Conservation (phyloP, 495 filamentous ascomycete species). For the Aspergillus avenaceus region DNA sequence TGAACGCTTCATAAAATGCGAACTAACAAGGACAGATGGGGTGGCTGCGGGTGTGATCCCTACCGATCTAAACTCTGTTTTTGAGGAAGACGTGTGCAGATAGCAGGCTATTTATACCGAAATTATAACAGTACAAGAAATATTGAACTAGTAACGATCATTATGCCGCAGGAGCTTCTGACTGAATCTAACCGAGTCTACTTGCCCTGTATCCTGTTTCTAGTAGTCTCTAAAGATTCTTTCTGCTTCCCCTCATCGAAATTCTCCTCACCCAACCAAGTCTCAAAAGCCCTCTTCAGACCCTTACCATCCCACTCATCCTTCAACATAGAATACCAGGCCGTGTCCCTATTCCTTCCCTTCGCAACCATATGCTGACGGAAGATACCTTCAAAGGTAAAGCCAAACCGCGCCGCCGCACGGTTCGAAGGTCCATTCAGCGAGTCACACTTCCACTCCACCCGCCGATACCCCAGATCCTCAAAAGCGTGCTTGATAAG, state of each 20-base stretch:
- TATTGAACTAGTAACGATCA: no score
- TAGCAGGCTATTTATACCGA: not conserved
- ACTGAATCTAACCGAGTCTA: no score
- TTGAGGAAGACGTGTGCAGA: slow-evolving; percentile 3
- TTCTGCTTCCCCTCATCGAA: slow-evolving; percentile 44
- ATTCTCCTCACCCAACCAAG: slow-evolving; percentile 45
- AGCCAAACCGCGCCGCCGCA: slow-evolving; percentile 51
- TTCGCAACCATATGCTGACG: slow-evolving; percentile 55
- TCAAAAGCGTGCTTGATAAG: slow-evolving; percentile 43
- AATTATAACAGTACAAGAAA: no score
- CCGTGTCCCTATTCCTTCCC: slow-evolving; percentile 51
- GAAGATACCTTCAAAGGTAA: slow-evolving; percentile 50
- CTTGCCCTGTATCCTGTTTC: no score
- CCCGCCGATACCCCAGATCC: slow-evolving; percentile 46
- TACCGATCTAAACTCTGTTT: slow-evolving; percentile 25
- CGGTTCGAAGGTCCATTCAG: slow-evolving; percentile 44
- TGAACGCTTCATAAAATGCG: not conserved
- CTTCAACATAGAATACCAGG: slow-evolving; percentile 50
- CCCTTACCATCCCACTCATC: slow-evolving; percentile 48
- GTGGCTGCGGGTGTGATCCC: slow-evolving; percentile 49
- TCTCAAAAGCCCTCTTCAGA: slow-evolving; percentile 37
- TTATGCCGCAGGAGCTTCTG: no score
- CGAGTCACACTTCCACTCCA: slow-evolving; percentile 57
- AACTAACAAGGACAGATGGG: slow-evolving; percentile 25
- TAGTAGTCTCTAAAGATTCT: no score